phyloP scores from a whole-genome alignment of 176 grass and related monocot genomes.

The Elymus sibiricus region DNA sequence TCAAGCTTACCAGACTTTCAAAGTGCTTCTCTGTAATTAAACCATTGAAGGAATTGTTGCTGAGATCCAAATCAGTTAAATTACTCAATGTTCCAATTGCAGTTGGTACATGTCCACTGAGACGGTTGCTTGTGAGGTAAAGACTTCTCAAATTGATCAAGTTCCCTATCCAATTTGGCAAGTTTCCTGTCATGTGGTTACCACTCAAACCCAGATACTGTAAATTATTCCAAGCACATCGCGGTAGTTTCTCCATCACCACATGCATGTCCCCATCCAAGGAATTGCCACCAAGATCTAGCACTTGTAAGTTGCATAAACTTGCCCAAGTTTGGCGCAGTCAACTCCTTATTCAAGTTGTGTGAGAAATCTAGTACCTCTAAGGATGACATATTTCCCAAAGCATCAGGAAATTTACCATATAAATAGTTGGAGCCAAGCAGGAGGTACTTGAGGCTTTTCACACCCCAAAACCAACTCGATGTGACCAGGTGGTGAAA shows the following conservation, averaged over 20 bases:
- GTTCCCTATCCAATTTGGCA: not conserved
- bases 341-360: not conserved
- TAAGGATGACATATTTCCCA: not conserved
- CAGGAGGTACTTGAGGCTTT: not conserved
- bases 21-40: conserved; percentile 6
- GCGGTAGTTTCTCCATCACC: not conserved
- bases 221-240: not conserved
- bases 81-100: not conserved
- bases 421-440: not conserved
- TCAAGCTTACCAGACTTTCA: not conserved
- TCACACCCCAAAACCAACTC: conserved; percentile 40
- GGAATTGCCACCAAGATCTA: not conserved
- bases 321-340: not conserved
- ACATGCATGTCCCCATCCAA: not conserved
- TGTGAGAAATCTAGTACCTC: not conserved
- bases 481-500: not conserved
- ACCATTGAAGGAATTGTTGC: not conserved
- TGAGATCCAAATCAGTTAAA: not conserved
- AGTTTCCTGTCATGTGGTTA: not conserved
- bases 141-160: not conserved
- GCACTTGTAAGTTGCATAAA: conserved; percentile 13
- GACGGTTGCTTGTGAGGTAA: not conserved
- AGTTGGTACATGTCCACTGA: not conserved
- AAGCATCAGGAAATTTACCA: not conserved
- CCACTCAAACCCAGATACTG: not conserved